Evolutionary conservation across 352 stramenopile species (phyloP).

Genomic region (Phytophthora hybrid): DNA sequence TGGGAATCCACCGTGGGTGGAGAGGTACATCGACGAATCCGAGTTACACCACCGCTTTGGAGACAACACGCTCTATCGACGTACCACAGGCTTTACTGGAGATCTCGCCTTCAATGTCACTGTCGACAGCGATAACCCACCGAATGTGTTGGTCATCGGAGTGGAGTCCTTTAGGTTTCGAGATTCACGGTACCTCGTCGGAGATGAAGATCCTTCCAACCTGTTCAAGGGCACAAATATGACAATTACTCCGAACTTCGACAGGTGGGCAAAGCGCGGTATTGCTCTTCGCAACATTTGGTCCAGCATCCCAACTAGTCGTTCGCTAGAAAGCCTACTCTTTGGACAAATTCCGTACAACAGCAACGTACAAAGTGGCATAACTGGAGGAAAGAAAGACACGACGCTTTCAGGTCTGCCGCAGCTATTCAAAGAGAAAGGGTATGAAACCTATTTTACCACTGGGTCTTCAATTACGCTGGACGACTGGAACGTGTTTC

Average conservation of each 20-base stretch:
- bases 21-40: constrained; percentile 8
- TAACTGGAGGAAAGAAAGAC: constrained; percentile 38
- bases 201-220: constrained; percentile 36
- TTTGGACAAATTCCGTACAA: constrained; percentile 66
- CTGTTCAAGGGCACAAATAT: constrained; percentile 35
- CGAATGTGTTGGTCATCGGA: constrained; percentile 17
- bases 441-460: too few relatives aligned
- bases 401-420: constrained; percentile 43
- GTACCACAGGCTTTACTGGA: constrained; percentile 18
- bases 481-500: too few relatives aligned
- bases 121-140: constrained; percentile 7
- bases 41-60: constrained; percentile 4
- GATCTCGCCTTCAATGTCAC: constrained; percentile 15
- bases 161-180: constrained; percentile 19
- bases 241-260: constrained; percentile 52
- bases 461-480: too few relatives aligned
- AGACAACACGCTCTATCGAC: constrained; percentile 17
- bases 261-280: constrained; percentile 54
- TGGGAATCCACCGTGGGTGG: constrained; percentile 1
- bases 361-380: constrained; percentile 51
- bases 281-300: constrained; percentile 60
- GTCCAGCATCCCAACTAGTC: constrained; percentile 64
- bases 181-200: constrained; percentile 19
- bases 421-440: too few relatives aligned
- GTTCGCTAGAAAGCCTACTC: constrained; percentile 58